phyloP scores from a whole-genome alignment of 2,329 filamentous ascomycete genomes.

The Fusarium tjaetaba region DNA sequence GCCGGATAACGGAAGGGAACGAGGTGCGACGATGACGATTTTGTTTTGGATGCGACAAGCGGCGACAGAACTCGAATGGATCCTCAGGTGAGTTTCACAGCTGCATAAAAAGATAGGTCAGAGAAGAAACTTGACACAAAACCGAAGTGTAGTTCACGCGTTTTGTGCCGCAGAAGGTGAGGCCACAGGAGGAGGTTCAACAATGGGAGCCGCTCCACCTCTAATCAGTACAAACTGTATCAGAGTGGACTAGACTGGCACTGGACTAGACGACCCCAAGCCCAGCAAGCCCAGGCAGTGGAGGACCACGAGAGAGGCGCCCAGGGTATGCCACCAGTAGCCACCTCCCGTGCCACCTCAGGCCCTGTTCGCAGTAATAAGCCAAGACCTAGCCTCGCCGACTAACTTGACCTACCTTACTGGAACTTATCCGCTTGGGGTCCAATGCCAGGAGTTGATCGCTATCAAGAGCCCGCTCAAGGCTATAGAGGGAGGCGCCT shows the following conservation, averaged over 20 bases:
- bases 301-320: slow-evolving; percentile 27
- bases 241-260: slow-evolving; percentile 27
- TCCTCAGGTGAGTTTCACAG: slow-evolving; percentile 40
- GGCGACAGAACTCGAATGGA: slow-evolving; percentile 32
- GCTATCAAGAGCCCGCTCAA: slow-evolving; percentile 6
- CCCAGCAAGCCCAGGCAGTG: slow-evolving; percentile 1
- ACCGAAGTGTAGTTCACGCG: slow-evolving; percentile 44
- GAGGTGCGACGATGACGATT: slow-evolving; percentile 30
- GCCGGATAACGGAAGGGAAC: slow-evolving; percentile 29
- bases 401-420: slow-evolving; percentile 2
- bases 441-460: slow-evolving; percentile 7
- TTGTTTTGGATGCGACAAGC: slow-evolving; percentile 18
- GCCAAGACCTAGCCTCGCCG: slow-evolving; percentile 37
- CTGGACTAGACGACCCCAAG: slow-evolving; percentile 25
- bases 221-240: neutral
- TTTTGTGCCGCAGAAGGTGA: slow-evolving; percentile 47
- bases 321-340: slow-evolving; percentile 38
- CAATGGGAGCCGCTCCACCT: slow-evolving; percentile 39
- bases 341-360: slow-evolving; percentile 35
- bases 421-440: slow-evolving; percentile 4
- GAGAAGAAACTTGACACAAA: slow-evolving; percentile 44
- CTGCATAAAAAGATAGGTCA: slow-evolving; percentile 43
- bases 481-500: slow-evolving; percentile 22
- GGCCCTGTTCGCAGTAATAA: slow-evolving; percentile 34
- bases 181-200: slow-evolving; percentile 45